phyloP scores from a whole-genome alignment of 805 yeast genomes.

The Millerozyma miso region DNA sequence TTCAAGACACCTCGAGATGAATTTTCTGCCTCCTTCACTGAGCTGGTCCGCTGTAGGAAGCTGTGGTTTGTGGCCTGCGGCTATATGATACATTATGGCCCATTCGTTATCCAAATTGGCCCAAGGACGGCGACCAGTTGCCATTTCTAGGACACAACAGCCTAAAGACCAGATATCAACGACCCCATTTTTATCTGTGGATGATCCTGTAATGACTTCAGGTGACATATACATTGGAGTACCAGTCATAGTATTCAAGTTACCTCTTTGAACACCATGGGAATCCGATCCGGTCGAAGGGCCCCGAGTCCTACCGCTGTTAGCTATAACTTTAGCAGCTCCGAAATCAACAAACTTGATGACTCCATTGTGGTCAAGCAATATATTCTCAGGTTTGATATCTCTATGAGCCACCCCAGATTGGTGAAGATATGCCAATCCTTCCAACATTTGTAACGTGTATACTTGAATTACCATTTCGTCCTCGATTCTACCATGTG shows the following conservation, averaged over 20 bases:
- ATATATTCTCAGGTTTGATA: constrained; percentile 90
- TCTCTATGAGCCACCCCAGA: constrained; percentile 96
- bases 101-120: constrained; percentile 92
- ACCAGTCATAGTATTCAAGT: constrained; percentile 65
- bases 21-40: constrained; percentile 65
- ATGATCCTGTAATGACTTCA: constrained; percentile 81
- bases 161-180: constrained; percentile 96
- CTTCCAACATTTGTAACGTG: constrained; percentile 89
- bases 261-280: constrained; percentile 13
- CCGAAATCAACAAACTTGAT: constrained; percentile 97
- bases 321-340: constrained; percentile 86
- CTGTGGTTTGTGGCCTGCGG: constrained; percentile 88
- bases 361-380: constrained; percentile 87
- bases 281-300: constrained; percentile 9
- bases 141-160: constrained; percentile 94
- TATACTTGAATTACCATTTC: constrained; percentile 89
- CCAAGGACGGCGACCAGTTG: constrained; percentile 96
- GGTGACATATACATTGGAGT: constrained; percentile 99
- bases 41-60: constrained; percentile 77
- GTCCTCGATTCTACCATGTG: constrained; percentile 93
- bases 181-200: constrained; percentile 57
- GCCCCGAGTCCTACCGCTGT: constrained; percentile 45
- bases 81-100: constrained; percentile 98
- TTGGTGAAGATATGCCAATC: constrained; percentile 89
- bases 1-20: constrained; percentile 71